Conservation (phyloP, 2,329 filamentous ascomycete genomes). For the Herpomyces periplanetae region DNA sequence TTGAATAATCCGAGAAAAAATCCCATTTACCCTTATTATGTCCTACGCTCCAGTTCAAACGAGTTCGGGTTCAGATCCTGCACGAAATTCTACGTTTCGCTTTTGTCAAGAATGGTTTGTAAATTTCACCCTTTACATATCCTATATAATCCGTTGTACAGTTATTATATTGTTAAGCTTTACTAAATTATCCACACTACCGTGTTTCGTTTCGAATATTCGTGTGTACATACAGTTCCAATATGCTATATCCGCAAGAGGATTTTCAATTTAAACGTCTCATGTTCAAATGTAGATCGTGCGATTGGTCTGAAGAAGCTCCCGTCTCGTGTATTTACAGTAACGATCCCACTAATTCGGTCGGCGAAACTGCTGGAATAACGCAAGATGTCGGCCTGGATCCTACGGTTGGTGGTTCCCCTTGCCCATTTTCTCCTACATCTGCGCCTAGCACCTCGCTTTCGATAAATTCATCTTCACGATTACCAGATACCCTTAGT, state of each 20-base stretch:
- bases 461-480: slow-evolving; percentile 1
- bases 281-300: slow-evolving; percentile 82
- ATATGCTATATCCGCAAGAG: slow-evolving; percentile 91
- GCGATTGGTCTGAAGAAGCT: slow-evolving; percentile 56
- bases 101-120: slow-evolving; percentile 81
- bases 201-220: no score
- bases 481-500: no score
- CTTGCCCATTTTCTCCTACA: slow-evolving; percentile 2
- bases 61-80: no score
- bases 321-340: slow-evolving; percentile 73
- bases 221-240: slow-evolving; percentile 24
- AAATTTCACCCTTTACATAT: neutral
- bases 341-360: slow-evolving; percentile 59
- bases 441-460: slow-evolving; percentile 1
- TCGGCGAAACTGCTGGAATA: slow-evolving; percentile 80
- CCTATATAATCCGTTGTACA: no score
- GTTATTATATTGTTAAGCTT: no score
- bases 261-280: slow-evolving; percentile 45
- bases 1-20: no score
- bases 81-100: slow-evolving; percentile 58
- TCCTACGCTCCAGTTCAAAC: no score
- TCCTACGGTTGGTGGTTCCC: slow-evolving; percentile 50
- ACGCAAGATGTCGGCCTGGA: slow-evolving; percentile 88
- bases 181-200: no score
- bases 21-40: no score